Base-by-base conservation (phyloP, 164 flowering plant genomes). In the Tinospora cordifolia region DNA sequence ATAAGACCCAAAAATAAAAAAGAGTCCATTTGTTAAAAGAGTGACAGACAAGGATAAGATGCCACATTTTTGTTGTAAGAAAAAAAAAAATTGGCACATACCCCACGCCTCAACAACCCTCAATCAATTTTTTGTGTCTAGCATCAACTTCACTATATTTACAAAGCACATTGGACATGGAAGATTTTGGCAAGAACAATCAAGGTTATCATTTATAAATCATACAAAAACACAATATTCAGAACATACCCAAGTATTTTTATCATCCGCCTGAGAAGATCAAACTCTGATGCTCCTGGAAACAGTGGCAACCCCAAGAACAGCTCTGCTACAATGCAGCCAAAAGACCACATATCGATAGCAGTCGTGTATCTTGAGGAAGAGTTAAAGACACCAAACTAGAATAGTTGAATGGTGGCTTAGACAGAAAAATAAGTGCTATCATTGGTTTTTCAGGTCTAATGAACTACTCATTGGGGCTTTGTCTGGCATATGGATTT, bases 321-420 rank as follows among this genome's bases (percentile, higher is more conserved):
- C 76, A 95, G 78, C 79, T 95, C 99, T 41, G 95, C 96, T 70
- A 92, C 96, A 65, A 95, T 91, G 83, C 99, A 95, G 3, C 99
- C 99, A 82, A 95, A 87, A 66, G 99, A 95, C 99, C 99, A 95
- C 99, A 95, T 95, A 76, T 95, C 99, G 69, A 95, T 95, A 62
- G 97, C 95, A 36, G 99, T 91, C 25, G 92, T 85, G 73, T 95
- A 95, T 79, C 99, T 95, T 74, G 66, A 71, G 66, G 44, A 66
- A 47, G 26, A 36, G 81, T 87, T 84, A 87, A 87, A 78, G 79
- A 69, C 36, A 30, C 74, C 46, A 68, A 59, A 26, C 65, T 44
- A 59, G 60, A 70, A 77, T 68, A 6, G 60, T 54, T n/a, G n/a
- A 54, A 8, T 41, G 47, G 68, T 63, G 5, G 30, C 1, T 54